Percentiles rank a stretch among this genome's conserved stretches.
Conservation (phyloP, 176 grass and related monocot species). For the Bothriochloa decipiens region DNA sequence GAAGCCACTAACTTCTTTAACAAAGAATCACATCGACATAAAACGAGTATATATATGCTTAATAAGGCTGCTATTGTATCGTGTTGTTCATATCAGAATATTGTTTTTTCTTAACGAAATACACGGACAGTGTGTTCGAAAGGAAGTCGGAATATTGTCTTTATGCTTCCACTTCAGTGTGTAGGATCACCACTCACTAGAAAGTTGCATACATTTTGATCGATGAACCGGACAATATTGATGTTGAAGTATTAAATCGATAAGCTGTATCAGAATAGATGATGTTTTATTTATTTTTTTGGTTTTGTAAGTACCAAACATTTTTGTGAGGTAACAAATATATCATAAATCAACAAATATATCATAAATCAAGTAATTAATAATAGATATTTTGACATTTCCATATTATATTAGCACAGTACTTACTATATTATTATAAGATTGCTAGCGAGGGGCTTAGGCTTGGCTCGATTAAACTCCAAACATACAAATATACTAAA, state of each 20-base stretch:
- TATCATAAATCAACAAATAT: too few relatives aligned
- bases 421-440: neutral
- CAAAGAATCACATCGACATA: constrained; percentile 30
- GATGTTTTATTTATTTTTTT: neutral
- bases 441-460: neutral
- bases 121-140: neutral
- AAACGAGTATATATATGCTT: constrained; percentile 52
- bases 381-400: neutral
- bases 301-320: too few relatives aligned
- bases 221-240: constrained; percentile 25
- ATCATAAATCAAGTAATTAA: neutral
- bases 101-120: constrained; percentile 34
- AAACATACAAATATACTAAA: too few relatives aligned
- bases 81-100: constrained; percentile 44
- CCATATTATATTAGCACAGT: neutral
- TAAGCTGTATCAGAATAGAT: neutral
- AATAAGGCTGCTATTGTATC: constrained; percentile 42
- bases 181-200: constrained; percentile 7
- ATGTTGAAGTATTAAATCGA: neutral
- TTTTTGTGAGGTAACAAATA: neutral
- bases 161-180: constrained; percentile 53
- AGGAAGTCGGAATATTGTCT: constrained; percentile 41
- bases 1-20: constrained; percentile 37
- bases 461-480: neutral
- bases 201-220: constrained; percentile 47